These are phyloP conservation scores for Tetrapisispora taiwanensis DNA, from an alignment of 805 yeast species.

Conservation along the genomic window DNA sequence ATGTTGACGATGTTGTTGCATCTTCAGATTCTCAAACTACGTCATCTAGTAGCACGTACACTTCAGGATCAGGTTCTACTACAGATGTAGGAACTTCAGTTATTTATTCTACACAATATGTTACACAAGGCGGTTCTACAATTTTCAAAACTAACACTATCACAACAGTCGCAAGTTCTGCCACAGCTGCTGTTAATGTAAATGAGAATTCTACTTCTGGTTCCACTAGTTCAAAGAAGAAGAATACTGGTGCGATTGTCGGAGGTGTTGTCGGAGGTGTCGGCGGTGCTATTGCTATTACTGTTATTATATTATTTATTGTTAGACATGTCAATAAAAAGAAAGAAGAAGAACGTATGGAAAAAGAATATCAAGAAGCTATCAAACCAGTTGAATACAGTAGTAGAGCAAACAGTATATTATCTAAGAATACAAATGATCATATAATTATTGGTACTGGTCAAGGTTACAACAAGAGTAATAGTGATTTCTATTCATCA, in stretches of 20 bases:
- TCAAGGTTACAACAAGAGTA: constrained; percentile 15
- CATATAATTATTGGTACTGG: neutral
- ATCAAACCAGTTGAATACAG: constrained; percentile 36
- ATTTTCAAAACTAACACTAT: constrained; percentile 21
- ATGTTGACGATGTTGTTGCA: constrained; percentile 9
- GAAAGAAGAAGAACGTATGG: constrained; percentile 40
- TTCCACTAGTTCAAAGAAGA: constrained; percentile 6
- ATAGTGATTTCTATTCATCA: constrained; percentile 17
- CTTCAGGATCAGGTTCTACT: constrained; percentile 4
- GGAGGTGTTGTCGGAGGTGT: constrained; percentile 55
- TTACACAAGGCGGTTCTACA: constrained; percentile 25
- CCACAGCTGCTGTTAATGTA: constrained; percentile 8
- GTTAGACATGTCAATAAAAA: constrained; percentile 30
- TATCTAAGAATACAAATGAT: constrained; percentile 2
- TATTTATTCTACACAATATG: constrained; percentile 16
- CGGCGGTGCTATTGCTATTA: constrained; percentile 36
- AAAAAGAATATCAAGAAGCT: constrained; percentile 49
- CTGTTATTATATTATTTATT: constrained; percentile 31
- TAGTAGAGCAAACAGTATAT: constrained; percentile 5
- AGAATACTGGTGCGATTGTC: constrained; percentile 45
- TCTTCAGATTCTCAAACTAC: neutral
- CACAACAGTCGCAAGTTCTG: constrained; percentile 13
- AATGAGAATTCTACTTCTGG: constrained; percentile 4
- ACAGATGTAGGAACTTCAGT: constrained; percentile 9
- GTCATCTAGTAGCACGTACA: constrained; percentile 1